phyloP scores from a whole-genome alignment of 1,284 basidiomycete genomes.

The Boletus mariae region DNA sequence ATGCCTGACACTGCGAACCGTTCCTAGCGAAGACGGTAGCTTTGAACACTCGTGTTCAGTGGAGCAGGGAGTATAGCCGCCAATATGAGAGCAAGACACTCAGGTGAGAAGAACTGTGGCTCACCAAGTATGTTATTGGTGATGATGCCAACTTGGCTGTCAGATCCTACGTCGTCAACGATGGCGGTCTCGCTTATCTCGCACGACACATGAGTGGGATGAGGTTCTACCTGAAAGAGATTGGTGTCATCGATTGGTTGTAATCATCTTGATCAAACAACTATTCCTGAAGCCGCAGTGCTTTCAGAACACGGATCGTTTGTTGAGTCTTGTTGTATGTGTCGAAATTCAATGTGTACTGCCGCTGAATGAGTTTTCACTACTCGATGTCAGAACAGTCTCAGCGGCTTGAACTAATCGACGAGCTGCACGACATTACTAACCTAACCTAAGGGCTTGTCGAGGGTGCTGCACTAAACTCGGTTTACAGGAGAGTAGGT shows the following conservation, averaged over 20 bases:
- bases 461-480: too few relatives aligned
- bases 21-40: background rate
- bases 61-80: conserved; percentile 1
- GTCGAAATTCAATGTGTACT: too few relatives aligned
- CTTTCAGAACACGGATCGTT: background rate
- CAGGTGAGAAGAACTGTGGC: background rate
- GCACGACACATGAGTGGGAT: background rate
- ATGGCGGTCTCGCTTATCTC: background rate
- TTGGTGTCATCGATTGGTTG: background rate
- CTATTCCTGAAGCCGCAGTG: background rate
- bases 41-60: conserved; percentile 4
- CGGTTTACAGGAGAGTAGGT: too few relatives aligned
- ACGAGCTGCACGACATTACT: too few relatives aligned
- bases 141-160: background rate
- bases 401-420: background rate
- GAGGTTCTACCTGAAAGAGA: background rate
- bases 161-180: conserved; percentile 2
- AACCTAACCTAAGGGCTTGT: too few relatives aligned
- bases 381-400: background rate
- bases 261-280: background rate
- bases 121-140: too few relatives aligned
- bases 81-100: background rate
- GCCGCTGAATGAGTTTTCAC: background rate
- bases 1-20: background rate
- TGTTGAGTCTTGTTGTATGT: background rate